Base-by-base conservation (phyloP, 768 basidiomycete genomes). In the Termitomyces sp. region DNA sequence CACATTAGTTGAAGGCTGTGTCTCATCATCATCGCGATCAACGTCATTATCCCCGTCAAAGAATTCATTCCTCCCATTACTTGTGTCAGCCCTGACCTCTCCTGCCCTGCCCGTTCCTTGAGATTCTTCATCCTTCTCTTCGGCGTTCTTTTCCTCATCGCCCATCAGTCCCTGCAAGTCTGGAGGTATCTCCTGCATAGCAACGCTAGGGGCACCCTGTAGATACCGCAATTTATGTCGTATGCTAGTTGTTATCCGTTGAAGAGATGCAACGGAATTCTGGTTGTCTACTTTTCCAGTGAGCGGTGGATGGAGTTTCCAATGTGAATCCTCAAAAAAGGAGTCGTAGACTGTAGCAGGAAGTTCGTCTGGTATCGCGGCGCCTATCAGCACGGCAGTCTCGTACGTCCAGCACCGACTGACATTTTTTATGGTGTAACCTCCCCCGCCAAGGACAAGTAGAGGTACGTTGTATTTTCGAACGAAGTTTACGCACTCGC, bases 391-490 rank as follows among this genome's bases (percentile, higher is more conserved):
- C 0, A 98, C 89, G 12, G 92, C 86, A 0, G 97, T 99, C 70
- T 99, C 96, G 75, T 99, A 96, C 35, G 96, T 87, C 96, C 96
- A 99, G 68, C 96, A 99, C n/a, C 96, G 84, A 46, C 91, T 89
- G 62, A 99, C 97, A 67, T 96, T 96, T 67, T 94, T 91, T 69
- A 98, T 91, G 5, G 94, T 94, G 72, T 99, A 99, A 0, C 96
- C 96, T 3, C 96, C 96, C 2, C 96, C 96, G 42, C 96, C 96
- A 6, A 99, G 70, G 33, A 98, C 89, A 17, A 99, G 78, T 14
- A 98, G 74, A 1, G 96, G 96, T 3, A 98, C 83, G 64, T 87
- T 85, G 73, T 91, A 98, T 61, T 87, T 87, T 60, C 95, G 87
- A 50, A 99, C 94, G 69, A 95, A 98, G 67, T 95, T 88, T 31